These are phyloP conservation scores for Paramecium sonneborni DNA, from an alignment of 73 alveolate genomes.

Conservation along the genomic window DNA sequence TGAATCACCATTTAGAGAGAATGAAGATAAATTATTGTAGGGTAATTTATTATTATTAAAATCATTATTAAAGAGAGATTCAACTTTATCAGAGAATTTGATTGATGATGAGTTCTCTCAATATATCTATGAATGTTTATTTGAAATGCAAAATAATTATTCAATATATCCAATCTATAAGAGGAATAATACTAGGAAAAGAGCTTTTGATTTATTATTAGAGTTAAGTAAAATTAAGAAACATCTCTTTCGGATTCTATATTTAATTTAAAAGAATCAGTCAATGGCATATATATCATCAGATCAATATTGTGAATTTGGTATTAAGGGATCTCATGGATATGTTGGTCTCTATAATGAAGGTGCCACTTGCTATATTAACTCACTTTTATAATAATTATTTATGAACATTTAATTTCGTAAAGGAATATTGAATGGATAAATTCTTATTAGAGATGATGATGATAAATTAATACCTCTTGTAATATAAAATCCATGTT, in stretches of 20 bases:
- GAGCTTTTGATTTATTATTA: slow-evolving; percentile 9
- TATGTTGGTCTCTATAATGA: slow-evolving; percentile 71
- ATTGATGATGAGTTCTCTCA: background rate
- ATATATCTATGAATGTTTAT: background rate
- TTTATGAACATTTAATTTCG: slow-evolving; percentile 85
- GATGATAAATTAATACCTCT: too few species aligned
- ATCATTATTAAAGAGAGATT: background rate
- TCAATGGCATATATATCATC: background rate
- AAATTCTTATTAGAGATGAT: background rate
- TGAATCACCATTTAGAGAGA: background rate
- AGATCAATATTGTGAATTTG: background rate
- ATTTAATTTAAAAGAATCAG: background rate
- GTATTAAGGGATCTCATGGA: slow-evolving; percentile 68
- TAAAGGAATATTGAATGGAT: slow-evolving; percentile 52
- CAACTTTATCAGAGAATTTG: background rate
- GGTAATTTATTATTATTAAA: background rate
- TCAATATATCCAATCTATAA: background rate
- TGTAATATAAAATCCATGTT: too few species aligned
- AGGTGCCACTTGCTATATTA: slow-evolving; percentile 96
- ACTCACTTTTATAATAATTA: slow-evolving; percentile 89
- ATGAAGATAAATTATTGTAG: slow-evolving; percentile 2
- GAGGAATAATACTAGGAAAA: background rate
- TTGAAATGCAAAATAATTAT: background rate
- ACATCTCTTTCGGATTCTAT: background rate
- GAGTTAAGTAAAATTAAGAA: background rate